Conservation (phyloP, 441 rosid species). For the Metrosideros polymorpha region DNA sequence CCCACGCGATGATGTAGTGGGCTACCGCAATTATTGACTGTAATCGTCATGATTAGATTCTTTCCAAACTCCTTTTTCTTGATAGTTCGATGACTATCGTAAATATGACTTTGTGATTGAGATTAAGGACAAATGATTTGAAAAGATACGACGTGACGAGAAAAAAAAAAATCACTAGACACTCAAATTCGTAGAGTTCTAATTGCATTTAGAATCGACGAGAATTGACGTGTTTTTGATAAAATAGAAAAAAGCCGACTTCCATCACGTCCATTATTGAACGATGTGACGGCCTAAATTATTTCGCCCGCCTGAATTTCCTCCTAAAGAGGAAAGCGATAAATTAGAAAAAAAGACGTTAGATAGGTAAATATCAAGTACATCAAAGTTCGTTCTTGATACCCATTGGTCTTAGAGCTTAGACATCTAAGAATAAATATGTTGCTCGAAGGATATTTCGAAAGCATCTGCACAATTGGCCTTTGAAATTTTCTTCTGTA, state of each 20-base stretch:
- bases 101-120: neutral
- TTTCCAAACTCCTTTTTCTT: neutral
- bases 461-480: neutral
- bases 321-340: neutral
- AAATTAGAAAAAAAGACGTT: neutral
- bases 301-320: no score
- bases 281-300: accelerated
- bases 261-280: neutral
- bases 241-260: no score
- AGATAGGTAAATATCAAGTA: neutral
- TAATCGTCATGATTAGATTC: neutral
- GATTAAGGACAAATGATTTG: neutral
- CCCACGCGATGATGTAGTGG: neutral
- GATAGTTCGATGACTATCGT: neutral
- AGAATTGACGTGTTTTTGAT: neutral
- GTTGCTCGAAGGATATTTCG: neutral
- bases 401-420: neutral
- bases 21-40: neutral
- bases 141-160: no score
- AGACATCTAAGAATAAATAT: neutral
- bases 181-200: neutral
- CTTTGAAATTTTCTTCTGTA: neutral
- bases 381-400: neutral
- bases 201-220: no score
- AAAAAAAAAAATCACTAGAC: neutral